Percentiles rank a stretch among this genome's conserved stretches.
Evolutionary conservation across 2,329 filamentous ascomycete genomes (phyloP).

Genomic region (Fusarium duplospermum): DNA sequence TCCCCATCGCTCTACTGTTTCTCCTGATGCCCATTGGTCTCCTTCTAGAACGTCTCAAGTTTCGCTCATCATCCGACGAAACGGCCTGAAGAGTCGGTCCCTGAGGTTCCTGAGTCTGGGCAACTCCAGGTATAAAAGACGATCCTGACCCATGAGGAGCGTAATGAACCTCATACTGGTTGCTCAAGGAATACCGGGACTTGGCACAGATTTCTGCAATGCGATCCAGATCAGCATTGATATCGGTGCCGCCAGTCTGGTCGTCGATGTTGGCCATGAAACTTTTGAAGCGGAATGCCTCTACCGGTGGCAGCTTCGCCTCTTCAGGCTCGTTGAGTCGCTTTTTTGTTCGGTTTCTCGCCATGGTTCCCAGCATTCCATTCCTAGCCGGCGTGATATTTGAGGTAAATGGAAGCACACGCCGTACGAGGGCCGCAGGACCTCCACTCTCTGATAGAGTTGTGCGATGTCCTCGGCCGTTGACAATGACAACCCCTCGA

Average conservation of each 20-base stretch:
- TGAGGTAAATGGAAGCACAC: constrained; percentile 49
- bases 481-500: constrained; percentile 46
- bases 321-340: constrained; percentile 46
- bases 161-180: constrained; percentile 75
- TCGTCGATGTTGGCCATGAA: constrained; percentile 69
- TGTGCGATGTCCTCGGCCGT: constrained; percentile 44
- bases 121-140: constrained; percentile 54
- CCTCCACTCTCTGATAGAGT: constrained; percentile 44
- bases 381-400: constrained; percentile 49
- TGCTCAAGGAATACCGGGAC: constrained; percentile 73
- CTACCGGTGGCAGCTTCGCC: constrained; percentile 68
- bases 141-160: constrained; percentile 70
- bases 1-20: constrained; percentile 69
- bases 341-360: constrained; percentile 56
- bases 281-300: constrained; percentile 73
- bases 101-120: constrained; percentile 47
- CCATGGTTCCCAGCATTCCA: constrained; percentile 58
- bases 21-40: constrained; percentile 57
- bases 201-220: constrained; percentile 76
- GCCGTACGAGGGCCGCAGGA: constrained; percentile 45
- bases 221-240: constrained; percentile 69
- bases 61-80: constrained; percentile 66
- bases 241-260: constrained; percentile 56
- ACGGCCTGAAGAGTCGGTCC: constrained; percentile 70
- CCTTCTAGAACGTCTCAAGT: constrained; percentile 51